Base-by-base conservation (phyloP, 805 yeast species). In the Isabelozyma heimii region DNA sequence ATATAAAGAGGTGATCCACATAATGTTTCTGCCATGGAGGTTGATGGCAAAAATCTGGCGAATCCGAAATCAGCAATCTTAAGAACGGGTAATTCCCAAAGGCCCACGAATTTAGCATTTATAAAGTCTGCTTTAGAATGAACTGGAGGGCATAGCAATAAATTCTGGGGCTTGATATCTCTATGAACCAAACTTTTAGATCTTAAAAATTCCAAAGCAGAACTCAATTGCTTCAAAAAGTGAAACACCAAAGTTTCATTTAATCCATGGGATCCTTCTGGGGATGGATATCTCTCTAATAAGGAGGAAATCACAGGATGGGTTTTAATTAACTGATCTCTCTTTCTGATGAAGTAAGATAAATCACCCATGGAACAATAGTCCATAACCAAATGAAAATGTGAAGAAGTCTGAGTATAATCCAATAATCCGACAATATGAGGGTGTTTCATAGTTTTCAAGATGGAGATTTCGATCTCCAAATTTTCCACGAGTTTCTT, bases 21-120 rank as follows among this genome's bases (percentile, higher is more conserved):
- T 56, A 94, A 74, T 1, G 99, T 94, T 64, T 94, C 99, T 1
- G 98, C 98, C 81, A 94, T 77, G 1, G 97, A 85, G 1, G 97
- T 87, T 44, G 88, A 84, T 6, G 99, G 99, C 59, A 94, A 76
- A 62, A 91, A 89, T 52, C 98, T 78, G 5, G 99, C 99, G 72
- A 94, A 94, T 0, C 99, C 99, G 69, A 94, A 94, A 71, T 94
- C 99, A 10, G 99, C 99, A 51, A 94, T 84, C 66, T 92, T 92
- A 53, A 94, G 76, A 8, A 91, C 80, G 1, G 99, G 99, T 52
- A 94, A 73, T 57, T 89, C 95, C 84, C 92, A 87, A 50, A 85
- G 71, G 0, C 98, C 98, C 5, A 82, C 84, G 67, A 75, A 88
- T 2, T 84, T 79, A 4, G 61, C 69, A 4, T 76, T 76, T 43